Evolutionary conservation across 148 eudicot species (phyloP), one percentile per base, ranked within the genome.

Genomic region (Spergularia marina): DNA sequence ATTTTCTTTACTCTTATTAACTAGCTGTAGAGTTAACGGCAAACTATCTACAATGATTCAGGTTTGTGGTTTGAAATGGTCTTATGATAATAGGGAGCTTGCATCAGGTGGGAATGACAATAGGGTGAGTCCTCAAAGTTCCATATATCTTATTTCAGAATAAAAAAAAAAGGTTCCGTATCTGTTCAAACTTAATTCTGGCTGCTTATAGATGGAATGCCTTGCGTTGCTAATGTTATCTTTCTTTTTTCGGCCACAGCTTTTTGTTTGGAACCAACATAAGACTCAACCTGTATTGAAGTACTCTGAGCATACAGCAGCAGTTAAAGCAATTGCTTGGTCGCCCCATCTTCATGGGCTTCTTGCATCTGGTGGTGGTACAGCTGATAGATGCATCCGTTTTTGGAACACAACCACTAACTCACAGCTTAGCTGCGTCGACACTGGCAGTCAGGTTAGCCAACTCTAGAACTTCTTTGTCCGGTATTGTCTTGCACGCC

Each of bases 71-170:
- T 87, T 91, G 17, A 93, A 93, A 82, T 93, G 98, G 98, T 93
- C 98, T 15, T 86, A 84, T 74, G 98, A 93, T 72, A 91, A 88
- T 65, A 90, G 98, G 8, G 98, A 93, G 79, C 80, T 93, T 74
- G 98, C 98, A 71, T 93, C 98, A 10, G 98, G 98, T 23, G 98
- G 97, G 68, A 93, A 93, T 75, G 98, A 93, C 82, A 93, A 93
- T 75, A 78, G 91, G 78, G 98, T 91, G 83, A 79, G 92, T 77
- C 36, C 56, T n/a, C 18, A 23, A 30, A 75, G 34, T 53, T 56
- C 10, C 3, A 23, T 10, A 15, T 54, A 30, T 30, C 36, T 30
- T 30, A 30, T 30, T 30, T 30, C 2, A 30, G 36, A 30, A 0
- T 2, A 30, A 30, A 30, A 30, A 30, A 30, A 30, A 30, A 30